phyloP scores from a whole-genome alignment of 2,329 filamentous ascomycete species.

The Tolypocladium tropicale region DNA sequence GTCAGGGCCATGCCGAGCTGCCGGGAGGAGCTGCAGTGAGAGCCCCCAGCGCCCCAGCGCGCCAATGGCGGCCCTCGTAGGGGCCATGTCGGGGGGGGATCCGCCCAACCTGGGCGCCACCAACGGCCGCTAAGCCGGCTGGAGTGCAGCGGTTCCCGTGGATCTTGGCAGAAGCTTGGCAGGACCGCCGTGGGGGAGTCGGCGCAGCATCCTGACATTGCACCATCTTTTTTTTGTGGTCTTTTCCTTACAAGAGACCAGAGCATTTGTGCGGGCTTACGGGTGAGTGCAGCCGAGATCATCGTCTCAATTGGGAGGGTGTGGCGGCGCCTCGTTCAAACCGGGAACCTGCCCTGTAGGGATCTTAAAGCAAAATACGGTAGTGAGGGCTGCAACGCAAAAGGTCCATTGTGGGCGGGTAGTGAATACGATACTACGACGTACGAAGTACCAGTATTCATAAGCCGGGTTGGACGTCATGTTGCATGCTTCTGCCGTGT shows the following conservation, averaged over 20 bases:
- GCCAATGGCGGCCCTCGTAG: background rate
- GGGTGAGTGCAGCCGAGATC: background rate
- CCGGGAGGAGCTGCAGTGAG: background rate
- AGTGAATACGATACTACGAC: too few species aligned
- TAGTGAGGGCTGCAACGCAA: background rate
- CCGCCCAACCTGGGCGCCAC: background rate
- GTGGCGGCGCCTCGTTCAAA: background rate
- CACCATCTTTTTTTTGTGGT: background rate
- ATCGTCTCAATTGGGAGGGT: background rate
- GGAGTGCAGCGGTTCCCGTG: background rate
- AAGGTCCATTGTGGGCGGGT: too few species aligned
- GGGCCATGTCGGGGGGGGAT: background rate
- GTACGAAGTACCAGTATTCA: background rate
- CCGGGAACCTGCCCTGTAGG: background rate
- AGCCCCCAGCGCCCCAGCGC: background rate
- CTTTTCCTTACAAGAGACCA: background rate
- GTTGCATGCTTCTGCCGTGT: background rate
- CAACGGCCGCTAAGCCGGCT: background rate
- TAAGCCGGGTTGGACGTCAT: background rate
- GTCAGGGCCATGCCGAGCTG: background rate
- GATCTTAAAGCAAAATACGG: too few species aligned
- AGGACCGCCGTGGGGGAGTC: too few species aligned
- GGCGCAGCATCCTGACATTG: background rate
- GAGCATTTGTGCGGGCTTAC: background rate
- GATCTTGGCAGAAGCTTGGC: background rate